Base-by-base conservation (phyloP, 2,329 filamentous ascomycete genomes). In the Aureobasidium uvarum region DNA sequence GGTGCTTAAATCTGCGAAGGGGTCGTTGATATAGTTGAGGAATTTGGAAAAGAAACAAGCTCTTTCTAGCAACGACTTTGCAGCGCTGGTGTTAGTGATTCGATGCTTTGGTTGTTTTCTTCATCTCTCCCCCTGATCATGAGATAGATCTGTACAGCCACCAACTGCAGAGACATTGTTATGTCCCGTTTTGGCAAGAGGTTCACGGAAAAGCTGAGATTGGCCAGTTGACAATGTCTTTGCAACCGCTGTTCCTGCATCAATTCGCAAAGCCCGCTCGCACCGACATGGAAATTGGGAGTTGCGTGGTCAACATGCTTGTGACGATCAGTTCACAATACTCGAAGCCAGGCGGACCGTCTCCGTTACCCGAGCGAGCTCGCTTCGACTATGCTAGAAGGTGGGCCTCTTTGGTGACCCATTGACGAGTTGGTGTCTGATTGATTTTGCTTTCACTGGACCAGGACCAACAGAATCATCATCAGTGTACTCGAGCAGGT, bases 321-420 rank as follows among this genome's bases (percentile, higher is more conserved):
- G 58, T 50, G 58, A n/a, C 28, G 58, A 62, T 62, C 58, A 59
- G 25, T 39, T 50, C 58, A 33, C 38, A 33, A 50, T 50, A 48
- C 8, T 20, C 28, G 28, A 20, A 28, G 45, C 43, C n/a, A 50
- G 58, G 28, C 56, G 56, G 56, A 8, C 45, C 43, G 56, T 60
- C 20, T 38, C 43, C 20, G 39, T 59, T n/a, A 46, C n/a, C 41
- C 55, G 41, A 39, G 31, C 55, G 18, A 38, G 31, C 58, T 62
- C 58, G 58, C 58, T 62, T 62, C 45, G 33, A 50, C 58, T 50
- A 50, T 62, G 58, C 58, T 48, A 8, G 11, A 39, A 39, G 45
- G 58, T 62, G 58, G 45, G 45, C 31, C 58, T 33, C 18, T 25
- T 20, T 62, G 31, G 45, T 45, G 45, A 33, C 20, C 41, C 11